These are phyloP conservation scores for Multifurca ochricompacta DNA, from an alignment of 768 basidiomycete species.

Conservation along the genomic window DNA sequence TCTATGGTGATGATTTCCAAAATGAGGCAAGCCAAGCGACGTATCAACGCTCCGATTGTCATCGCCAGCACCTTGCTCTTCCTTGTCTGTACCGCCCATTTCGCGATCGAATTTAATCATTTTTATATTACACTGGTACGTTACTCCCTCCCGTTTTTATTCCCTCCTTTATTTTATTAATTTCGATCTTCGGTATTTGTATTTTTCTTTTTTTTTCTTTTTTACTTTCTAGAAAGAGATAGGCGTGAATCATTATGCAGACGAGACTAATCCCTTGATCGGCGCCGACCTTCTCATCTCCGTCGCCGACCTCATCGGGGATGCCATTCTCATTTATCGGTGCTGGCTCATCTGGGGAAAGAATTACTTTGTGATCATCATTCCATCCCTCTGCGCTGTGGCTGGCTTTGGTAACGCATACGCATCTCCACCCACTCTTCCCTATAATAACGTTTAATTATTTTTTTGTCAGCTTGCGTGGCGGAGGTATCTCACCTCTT, in stretches of 20 bases:
- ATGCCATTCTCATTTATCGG: too few relatives aligned
- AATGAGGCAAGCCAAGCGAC: background rate
- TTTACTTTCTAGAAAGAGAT: background rate
- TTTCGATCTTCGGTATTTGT: too few relatives aligned
- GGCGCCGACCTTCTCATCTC: slow-evolving; percentile 31
- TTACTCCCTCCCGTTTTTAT: too few relatives aligned
- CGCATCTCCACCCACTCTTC: background rate
- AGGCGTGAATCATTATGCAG: slow-evolving; percentile 25
- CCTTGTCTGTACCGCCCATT: too few relatives aligned
- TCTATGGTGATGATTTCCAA: too few relatives aligned
- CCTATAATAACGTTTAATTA: too few relatives aligned
- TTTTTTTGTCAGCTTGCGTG: background rate
- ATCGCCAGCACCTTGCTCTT: background rate
- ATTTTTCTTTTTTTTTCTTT: too few relatives aligned
- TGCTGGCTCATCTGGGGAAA: too few relatives aligned
- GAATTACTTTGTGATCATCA: too few relatives aligned
- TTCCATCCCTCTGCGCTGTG: too few relatives aligned
- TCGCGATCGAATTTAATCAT: background rate
- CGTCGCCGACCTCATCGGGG: too few relatives aligned
- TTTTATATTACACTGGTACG: background rate
- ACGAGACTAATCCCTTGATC: slow-evolving; percentile 27
- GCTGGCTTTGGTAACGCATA: slow-evolving; percentile 13
- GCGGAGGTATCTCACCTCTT: background rate
- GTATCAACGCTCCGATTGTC: background rate
- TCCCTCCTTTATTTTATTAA: too few relatives aligned